phyloP scores from a whole-genome alignment of 2,329 filamentous ascomycete genomes.

The Sarocladiaceae sp. region DNA sequence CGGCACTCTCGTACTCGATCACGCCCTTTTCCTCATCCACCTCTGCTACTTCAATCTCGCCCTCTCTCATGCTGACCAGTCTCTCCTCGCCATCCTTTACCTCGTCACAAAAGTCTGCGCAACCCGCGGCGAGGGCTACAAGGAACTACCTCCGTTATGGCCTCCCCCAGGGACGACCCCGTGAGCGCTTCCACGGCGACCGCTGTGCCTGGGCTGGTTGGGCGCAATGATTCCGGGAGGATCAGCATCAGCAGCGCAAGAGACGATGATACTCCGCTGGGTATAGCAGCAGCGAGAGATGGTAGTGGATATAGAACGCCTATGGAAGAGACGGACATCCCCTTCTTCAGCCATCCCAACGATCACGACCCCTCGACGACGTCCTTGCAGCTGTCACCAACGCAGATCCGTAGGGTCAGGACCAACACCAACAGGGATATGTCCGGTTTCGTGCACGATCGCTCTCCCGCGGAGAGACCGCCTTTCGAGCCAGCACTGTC shows the following conservation, averaged over 20 bases:
- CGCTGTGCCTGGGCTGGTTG: no score
- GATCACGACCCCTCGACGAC: not conserved
- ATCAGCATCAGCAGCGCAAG: not conserved
- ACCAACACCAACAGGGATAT: not conserved
- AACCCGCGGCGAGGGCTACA: not conserved
- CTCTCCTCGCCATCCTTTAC: not conserved
- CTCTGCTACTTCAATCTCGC: not conserved
- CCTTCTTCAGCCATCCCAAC: slow-evolving; percentile 1
- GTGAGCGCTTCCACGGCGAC: not conserved
- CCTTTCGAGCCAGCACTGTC: not conserved
- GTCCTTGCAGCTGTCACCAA: not conserved
- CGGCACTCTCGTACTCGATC: not conserved
- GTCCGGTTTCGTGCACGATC: no score
- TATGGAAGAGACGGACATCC: slow-evolving; percentile 4
- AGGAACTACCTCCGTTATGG: not conserved
- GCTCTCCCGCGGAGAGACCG: no score
- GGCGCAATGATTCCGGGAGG: slow-evolving; percentile 1
- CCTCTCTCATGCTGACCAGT: not conserved
- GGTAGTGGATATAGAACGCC: not conserved
- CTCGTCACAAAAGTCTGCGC: not conserved
- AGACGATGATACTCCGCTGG: no score
- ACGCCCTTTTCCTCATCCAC: no score
- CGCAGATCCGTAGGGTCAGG: slow-evolving; percentile 1
- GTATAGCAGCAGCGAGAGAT: not conserved
- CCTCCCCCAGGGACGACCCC: not conserved